These are phyloP conservation scores for Jaapia argillacea DNA, from an alignment of 768 basidiomycete species.

Conservation along the genomic window DNA sequence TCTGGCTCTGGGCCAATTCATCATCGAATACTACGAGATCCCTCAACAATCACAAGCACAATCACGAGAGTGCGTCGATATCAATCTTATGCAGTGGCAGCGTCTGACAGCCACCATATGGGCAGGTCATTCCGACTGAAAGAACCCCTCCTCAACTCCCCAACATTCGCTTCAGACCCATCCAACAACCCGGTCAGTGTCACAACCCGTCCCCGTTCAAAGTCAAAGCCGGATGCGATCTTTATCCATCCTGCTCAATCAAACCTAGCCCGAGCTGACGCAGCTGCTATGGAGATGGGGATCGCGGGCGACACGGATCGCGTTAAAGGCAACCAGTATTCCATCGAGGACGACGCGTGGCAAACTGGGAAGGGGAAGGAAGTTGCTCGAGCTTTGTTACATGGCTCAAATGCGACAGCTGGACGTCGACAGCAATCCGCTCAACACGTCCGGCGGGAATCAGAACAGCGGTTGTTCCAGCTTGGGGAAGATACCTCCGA, in stretches of 20 bases:
- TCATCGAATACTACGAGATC: slow-evolving; percentile 33
- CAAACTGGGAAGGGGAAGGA: slow-evolving; percentile 40
- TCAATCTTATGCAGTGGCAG: neutral
- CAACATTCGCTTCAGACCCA: no score
- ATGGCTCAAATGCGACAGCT: slow-evolving; percentile 6
- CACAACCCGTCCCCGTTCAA: slow-evolving; percentile 31
- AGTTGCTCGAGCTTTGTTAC: slow-evolving; percentile 36
- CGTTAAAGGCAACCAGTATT: slow-evolving; percentile 27
- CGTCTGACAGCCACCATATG: neutral
- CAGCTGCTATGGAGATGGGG: slow-evolving; percentile 45
- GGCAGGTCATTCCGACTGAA: slow-evolving; percentile 15
- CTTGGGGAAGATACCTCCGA: slow-evolving; percentile 9
- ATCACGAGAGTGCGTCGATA: slow-evolving; percentile 11
- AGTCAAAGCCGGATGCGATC: slow-evolving; percentile 46
- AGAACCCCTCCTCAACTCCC: slow-evolving; percentile 13
- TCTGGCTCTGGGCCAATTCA: slow-evolving; percentile 48
- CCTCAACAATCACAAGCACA: slow-evolving; percentile 3
- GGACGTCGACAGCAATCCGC: neutral
- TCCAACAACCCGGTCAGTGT: slow-evolving; percentile 9
- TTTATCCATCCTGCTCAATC: slow-evolving; percentile 56
- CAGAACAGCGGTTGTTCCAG: slow-evolving; percentile 7
- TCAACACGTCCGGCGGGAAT: neutral
- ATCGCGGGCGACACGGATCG: slow-evolving; percentile 37
- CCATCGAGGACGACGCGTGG: slow-evolving; percentile 33
- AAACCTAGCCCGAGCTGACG: slow-evolving; percentile 59